A percentile compares a stretch with the other conserved stretches of the same genome.
phyloP scores from a whole-genome alignment of 2,329 filamentous ascomycete species.

The Purpureocillium lavendulum region DNA sequence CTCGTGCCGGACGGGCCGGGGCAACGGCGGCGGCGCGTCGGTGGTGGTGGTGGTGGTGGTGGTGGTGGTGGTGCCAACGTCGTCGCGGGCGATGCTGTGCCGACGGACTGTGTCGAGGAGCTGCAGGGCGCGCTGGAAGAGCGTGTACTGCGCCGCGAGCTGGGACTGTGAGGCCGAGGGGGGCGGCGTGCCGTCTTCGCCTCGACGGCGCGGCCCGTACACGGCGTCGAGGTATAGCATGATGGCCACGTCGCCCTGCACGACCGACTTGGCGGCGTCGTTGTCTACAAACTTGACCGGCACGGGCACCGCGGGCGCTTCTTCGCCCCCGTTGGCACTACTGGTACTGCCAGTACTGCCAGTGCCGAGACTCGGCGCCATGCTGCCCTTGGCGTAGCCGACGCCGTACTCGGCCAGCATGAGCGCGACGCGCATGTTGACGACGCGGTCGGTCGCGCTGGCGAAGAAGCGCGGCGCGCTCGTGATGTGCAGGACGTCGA shows the following conservation, averaged over 20 bases:
- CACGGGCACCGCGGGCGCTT: constrained; percentile 10
- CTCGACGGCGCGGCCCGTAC: constrained; percentile 23
- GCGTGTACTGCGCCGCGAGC: constrained; percentile 27
- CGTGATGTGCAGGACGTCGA: constrained; percentile 69
- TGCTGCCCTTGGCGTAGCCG: constrained; percentile 35
- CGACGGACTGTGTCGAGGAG: constrained; percentile 20
- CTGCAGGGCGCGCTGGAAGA: constrained; percentile 30
- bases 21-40: neutral
- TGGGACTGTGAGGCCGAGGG: constrained; percentile 14
- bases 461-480: constrained; percentile 40
- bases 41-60: too few species aligned
- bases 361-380: constrained; percentile 11
- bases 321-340: neutral
- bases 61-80: too few species aligned
- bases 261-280: constrained; percentile 34
- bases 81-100: neutral
- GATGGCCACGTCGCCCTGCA: constrained; percentile 43
- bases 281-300: constrained; percentile 47
- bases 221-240: constrained; percentile 53
- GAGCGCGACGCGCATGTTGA: constrained; percentile 40
- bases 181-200: constrained; percentile 5
- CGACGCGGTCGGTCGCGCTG: constrained; percentile 33
- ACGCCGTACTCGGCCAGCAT: constrained; percentile 42
- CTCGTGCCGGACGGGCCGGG: constrained; percentile 18
- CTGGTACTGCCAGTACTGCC: neutral